Conservation (phyloP, 129 eudicot genomes). For the Centrapalus pauciflorus region DNA sequence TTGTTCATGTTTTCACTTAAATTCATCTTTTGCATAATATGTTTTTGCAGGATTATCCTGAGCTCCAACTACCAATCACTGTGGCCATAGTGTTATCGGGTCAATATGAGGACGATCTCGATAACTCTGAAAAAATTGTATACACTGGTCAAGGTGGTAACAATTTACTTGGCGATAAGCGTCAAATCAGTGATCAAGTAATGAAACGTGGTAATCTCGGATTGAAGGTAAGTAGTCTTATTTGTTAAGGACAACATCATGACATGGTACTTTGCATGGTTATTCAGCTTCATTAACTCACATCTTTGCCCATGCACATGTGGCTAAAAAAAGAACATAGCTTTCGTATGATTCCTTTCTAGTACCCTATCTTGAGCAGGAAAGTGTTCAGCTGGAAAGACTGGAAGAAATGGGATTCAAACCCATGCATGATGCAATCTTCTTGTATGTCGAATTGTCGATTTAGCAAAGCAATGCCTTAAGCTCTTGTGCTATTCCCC, state of each 20-base stretch:
- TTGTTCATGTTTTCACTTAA: not conserved
- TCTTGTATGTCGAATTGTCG: too few species aligned
- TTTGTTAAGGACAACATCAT: not conserved
- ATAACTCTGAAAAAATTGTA: constrained; percentile 67
- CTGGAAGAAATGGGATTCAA: too few species aligned
- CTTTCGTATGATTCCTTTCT: too few species aligned
- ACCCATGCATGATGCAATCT: too few species aligned
- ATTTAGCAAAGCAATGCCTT: too few species aligned
- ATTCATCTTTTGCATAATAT: not conserved
- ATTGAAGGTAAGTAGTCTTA: constrained; percentile 47
- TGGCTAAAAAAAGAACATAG: too few species aligned
- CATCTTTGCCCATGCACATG: not conserved
- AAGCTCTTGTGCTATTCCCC: too few species aligned
- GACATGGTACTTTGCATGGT: not conserved
- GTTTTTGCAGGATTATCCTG: constrained; percentile 37
- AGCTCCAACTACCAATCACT: constrained; percentile 55
- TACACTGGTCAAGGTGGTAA: constrained; percentile 99
- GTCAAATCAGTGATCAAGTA: constrained; percentile 64
- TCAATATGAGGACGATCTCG: constrained; percentile 87
- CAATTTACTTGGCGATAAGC: constrained; percentile 63
- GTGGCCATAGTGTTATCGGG: constrained; percentile 86
- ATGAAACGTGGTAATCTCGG: constrained; percentile 81
- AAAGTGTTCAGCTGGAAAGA: too few species aligned
- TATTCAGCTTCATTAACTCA: not conserved
- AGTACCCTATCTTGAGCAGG: too few species aligned